Base-by-base conservation (phyloP, 768 basidiomycete species). In the Coprinellus aureogranulatus region DNA sequence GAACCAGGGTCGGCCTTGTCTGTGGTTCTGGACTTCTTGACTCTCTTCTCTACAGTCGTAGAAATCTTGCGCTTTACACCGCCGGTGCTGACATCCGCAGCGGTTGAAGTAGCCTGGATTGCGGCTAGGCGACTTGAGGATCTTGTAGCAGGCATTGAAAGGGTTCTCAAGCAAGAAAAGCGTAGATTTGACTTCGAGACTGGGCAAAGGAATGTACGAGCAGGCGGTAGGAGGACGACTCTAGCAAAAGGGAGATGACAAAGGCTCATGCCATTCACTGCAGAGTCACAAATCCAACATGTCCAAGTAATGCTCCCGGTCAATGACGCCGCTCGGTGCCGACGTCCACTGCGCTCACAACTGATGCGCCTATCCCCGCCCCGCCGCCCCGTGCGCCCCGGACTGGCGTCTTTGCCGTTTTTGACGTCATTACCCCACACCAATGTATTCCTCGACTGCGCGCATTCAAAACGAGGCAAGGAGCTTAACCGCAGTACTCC, bases 91-190 rank as follows among this genome's bases (percentile, higher is more conserved):
- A 16, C 28, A 16, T 47, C 46, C 25, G 26, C 14, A 18, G 48
- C 22, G 28, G 26, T 48, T 48, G 46, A 22, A 8, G 46, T 30
- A 23, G 9, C 23, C 30, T 37, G 34, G 25, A 30, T 34, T 14
- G 46, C 23, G 22, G 30, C 31, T 10, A 52, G 30, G 23, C 50
- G 50, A 52, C 50, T 52, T 52, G 50, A 52, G 31, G 50, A 52
- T 52, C 50, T 52, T 37, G 50, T 52, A 16, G 31, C 50, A 34
- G 50, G 34, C 50, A 52, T 52, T 18, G 18, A 14, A 14, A 14
- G 34, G 8, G 34, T 14, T 34, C 34, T 34, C 34, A 34, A 34
- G 34, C 34, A 14, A 34, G 6, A 34, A 34, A 34, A 6, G 34
- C 34, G 34, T 34, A 34, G 34, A 34, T 34, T 34, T 34, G 6